Base-by-base conservation (phyloP, 2,329 filamentous ascomycete genomes). In the Didymella sp. region DNA sequence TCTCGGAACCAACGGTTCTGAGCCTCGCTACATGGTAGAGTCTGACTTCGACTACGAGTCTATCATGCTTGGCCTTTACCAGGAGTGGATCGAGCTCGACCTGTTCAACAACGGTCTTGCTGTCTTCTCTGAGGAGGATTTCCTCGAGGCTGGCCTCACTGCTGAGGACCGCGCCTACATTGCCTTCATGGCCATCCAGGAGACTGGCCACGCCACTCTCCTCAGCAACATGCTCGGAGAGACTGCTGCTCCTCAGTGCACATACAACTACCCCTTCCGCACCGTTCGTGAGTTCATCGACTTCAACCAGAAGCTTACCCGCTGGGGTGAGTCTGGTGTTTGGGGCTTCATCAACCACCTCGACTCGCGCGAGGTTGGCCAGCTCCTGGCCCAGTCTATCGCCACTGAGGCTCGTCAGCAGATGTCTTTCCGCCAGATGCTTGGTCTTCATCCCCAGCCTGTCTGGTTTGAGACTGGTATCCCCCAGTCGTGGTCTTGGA, bases 21-120 rank as follows among this genome's bases (percentile, higher is more conserved):
- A 83, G 40, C 90, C 90, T 1, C 85, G 92, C 1, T 94, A 94
- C 75, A 86, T 89, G 59, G 87, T 90, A 0, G 83, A 91, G 67
- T 91, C 88, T 61, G 91, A 96, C 69, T 95, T 92, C 70, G 91
- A 95, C 74, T 95, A 89, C 72, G 83, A 94, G 72, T 92, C 89
- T 0, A 82, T 95, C 27, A 84, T 87, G 0, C 80, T 95, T 12
- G 89, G 84, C 12, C 79, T 94, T 0, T 93, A 94, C 71, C 89
- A 92, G 67, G 91, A 95, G 76, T 95, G 86, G 84, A 92, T 94
- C 51, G 90, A 95, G 77, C 81, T 95, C 1, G 91, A 95, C 71
- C 82, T 92, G 13, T 95, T 95, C 82, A 87, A 90, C 74, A 87
- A 89, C 70, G 90, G 89, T 13, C 82, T 95, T 3, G 85, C 84